Evolutionary conservation across 371 early-diverging fungal species (phyloP), one percentile per base, ranked within the genome.

Genomic region (Nosema muscidifuracis): DNA sequence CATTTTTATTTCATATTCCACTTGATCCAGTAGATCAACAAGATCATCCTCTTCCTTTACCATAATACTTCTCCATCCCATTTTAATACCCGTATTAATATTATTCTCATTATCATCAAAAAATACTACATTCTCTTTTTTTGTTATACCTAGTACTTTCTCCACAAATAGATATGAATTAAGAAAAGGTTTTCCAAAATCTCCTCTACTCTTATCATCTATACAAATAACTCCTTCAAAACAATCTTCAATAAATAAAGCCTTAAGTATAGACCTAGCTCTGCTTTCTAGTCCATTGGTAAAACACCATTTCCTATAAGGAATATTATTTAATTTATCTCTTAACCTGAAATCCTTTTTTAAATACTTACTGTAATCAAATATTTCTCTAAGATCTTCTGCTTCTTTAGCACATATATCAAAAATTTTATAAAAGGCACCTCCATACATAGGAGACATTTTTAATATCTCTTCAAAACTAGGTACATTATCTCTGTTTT

Each of bases 211-310:
- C 20, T 20, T 20, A 47, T 47, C n/a, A 20, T 47, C 47, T 47
- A 3, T 47, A 47, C 65, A 74, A 26, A 77, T 30, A 0, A 77
- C 78, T 43, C 34, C 66, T 36, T 75, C 75, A 67, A 77, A 77
- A 24, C 40, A 60, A 26, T 74, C 60, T 38, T 40, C 30, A 4
- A 77, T 7, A 0, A 42, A 58, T 15, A 77, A 15, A 36, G 20
- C 22, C 7, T 53, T 31, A 10, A 77, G 65, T 26, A 77, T 63
- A n/a, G 18, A 36, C 24, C 61, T 31, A 7, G 75, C 70, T 31
- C 75, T 60, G 18, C 34, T 24, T 40, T 53, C 4, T 20, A 40
- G 18, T 0, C 64, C 78, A 56, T 77, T 77, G 26, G 78, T 77
- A 64, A 77, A 75, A 60, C 69, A 69, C 20, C 60, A 69, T 33